These are phyloP conservation scores for Boletus tomentosulus DNA, from an alignment of 768 basidiomycete species.

Conservation along the genomic window DNA sequence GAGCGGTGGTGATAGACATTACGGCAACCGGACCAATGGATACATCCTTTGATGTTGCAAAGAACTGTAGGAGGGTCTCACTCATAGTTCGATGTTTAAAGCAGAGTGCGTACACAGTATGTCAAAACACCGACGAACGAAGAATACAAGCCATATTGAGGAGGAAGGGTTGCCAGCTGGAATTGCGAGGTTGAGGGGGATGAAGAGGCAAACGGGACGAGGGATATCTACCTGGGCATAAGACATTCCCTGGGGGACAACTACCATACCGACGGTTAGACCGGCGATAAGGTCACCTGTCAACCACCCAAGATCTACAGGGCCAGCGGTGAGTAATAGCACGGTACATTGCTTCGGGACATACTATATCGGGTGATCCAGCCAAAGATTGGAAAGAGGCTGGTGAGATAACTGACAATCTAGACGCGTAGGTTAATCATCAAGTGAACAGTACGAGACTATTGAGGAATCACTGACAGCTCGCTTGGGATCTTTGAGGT, in stretches of 20 bases:
- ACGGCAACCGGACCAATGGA: conserved; percentile 99
- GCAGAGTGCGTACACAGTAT: conserved; percentile 61
- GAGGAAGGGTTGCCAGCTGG: conserved; percentile 77
- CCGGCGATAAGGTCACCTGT: conserved; percentile 87
- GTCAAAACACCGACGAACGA: conserved; percentile 84
- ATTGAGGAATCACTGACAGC: conserved; percentile 38
- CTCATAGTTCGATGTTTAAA: background rate
- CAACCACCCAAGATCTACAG: conserved; percentile 70
- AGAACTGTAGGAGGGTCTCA: conserved; percentile 50
- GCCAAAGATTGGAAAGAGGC: conserved; percentile 78
- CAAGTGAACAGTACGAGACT: background rate
- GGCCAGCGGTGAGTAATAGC: background rate
- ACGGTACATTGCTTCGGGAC: conserved; percentile 21
- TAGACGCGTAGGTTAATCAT: conserved; percentile 23
- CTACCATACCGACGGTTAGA: conserved; percentile 90
- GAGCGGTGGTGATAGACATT: conserved; percentile 86
- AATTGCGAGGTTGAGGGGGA: background rate
- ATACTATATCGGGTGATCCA: conserved; percentile 89
- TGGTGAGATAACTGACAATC: conserved; percentile 59
- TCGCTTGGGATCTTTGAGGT: conserved; percentile 43
- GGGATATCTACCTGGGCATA: conserved; percentile 59
- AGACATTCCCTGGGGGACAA: conserved; percentile 93
- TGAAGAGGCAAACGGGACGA: background rate
- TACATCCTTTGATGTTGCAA: conserved; percentile 97
- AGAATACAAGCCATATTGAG: conserved; percentile 91